Conservation (phyloP, 208 protist genomes). For the Acanthamoeba culbertsoni region DNA sequence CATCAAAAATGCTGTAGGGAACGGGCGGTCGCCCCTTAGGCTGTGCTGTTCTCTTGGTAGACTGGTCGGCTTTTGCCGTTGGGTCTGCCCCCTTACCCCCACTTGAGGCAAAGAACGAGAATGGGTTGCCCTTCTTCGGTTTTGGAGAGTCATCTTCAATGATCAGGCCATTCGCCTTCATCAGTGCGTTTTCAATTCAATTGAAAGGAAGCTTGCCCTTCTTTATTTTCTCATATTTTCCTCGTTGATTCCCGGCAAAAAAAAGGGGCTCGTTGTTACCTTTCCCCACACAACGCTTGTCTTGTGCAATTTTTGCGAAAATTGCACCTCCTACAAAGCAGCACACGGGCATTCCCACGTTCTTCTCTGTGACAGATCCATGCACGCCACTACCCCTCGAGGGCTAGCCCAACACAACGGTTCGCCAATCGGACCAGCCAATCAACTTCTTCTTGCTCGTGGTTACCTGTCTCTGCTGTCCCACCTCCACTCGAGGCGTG, state of each 20-base stretch:
- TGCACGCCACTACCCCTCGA: no score
- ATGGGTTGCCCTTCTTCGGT: background rate
- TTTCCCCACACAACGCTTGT: no score
- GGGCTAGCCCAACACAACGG: no score
- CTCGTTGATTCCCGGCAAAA: no score
- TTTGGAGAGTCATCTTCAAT: background rate
- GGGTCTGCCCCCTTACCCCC: background rate
- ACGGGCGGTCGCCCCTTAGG: background rate
- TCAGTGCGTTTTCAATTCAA: no score
- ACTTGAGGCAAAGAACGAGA: background rate
- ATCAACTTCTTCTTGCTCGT: background rate
- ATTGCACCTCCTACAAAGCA: no score
- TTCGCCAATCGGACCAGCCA: background rate
- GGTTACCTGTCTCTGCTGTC: background rate
- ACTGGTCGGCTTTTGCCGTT: background rate
- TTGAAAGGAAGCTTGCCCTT: no score
- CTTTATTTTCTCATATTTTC: no score
- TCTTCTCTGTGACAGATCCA: no score
- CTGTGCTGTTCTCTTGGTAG: background rate
- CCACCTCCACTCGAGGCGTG: background rate
- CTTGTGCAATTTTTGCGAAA: no score
- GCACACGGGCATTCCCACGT: no score
- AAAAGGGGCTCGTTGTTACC: no score
- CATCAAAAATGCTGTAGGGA: conserved; percentile 43
- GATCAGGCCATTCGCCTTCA: background rate